Conservation (phyloP, 2,329 filamentous ascomycete genomes). For the Fusarium robinianum region DNA sequence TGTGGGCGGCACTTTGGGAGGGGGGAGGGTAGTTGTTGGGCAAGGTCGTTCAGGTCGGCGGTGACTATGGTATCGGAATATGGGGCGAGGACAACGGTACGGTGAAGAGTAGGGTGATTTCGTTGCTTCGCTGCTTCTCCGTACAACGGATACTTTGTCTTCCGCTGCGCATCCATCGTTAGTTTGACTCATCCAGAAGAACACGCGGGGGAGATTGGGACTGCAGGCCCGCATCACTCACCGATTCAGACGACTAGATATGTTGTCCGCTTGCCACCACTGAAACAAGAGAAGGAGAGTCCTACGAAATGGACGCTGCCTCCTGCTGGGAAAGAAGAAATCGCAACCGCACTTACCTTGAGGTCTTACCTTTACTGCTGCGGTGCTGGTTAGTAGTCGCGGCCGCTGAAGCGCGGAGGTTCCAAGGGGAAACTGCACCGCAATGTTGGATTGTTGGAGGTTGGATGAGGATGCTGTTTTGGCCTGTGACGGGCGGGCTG, state of each 20-base stretch:
- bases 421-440: conserved; percentile 34
- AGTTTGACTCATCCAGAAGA: conserved; percentile 22
- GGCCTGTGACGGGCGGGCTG: conserved; percentile 33
- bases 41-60: conserved; percentile 17
- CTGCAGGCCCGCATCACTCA: conserved; percentile 26
- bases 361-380: conserved; percentile 29
- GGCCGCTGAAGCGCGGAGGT: conserved; percentile 36
- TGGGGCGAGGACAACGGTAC: conserved; percentile 10
- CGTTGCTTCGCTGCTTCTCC: conserved; percentile 10
- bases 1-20: conserved; percentile 10
- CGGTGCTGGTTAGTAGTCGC: conserved; percentile 33
- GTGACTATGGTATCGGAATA: conserved; percentile 10
- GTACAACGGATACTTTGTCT: conserved; percentile 26
- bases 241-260: conserved; percentile 31
- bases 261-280: conserved; percentile 14
- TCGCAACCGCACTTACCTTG: conserved; percentile 25
- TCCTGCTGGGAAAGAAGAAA: too few species aligned
- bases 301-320: conserved; percentile 11
- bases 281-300: conserved; percentile 12
- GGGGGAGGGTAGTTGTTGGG: background rate
- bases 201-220: conserved; percentile 20
- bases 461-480: conserved; percentile 35
- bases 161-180: conserved; percentile 15
- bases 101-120: conserved; percentile 11
- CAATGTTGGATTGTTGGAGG: conserved; percentile 32